Percentiles rank a stretch among this genome's conserved stretches.
These are phyloP conservation scores for Rubroboletus satanas DNA, from an alignment of 768 basidiomycete species.

Conservation along the genomic window DNA sequence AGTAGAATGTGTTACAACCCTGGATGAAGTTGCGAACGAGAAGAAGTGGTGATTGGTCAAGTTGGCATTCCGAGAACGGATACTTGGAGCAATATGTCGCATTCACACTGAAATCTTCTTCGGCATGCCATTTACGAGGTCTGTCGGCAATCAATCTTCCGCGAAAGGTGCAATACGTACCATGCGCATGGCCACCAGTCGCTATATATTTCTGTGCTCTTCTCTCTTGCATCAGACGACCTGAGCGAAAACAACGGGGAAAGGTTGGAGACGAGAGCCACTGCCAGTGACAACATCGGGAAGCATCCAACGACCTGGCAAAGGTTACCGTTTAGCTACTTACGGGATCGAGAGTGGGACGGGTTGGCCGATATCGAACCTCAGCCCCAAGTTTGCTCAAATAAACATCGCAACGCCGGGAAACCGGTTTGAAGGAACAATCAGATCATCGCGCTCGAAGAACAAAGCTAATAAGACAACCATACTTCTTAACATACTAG, in stretches of 20 bases:
- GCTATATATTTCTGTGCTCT: slow-evolving; percentile 25
- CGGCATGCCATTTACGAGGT: slow-evolving; percentile 12
- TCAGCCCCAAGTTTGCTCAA: not conserved
- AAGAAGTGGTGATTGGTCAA: slow-evolving; percentile 14
- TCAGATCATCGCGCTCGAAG: slow-evolving; percentile 15
- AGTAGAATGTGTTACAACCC: slow-evolving; percentile 18
- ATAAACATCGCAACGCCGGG: slow-evolving; percentile 6
- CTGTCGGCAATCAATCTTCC: slow-evolving; percentile 28
- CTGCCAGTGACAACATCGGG: slow-evolving; percentile 7
- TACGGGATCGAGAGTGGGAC: slow-evolving; percentile 9
- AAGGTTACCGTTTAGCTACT: slow-evolving; percentile 20
- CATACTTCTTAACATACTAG: slow-evolving; percentile 23
- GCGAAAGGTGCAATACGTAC: slow-evolving; percentile 16
- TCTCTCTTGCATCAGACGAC: slow-evolving; percentile 27
- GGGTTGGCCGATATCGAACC: slow-evolving; percentile 10
- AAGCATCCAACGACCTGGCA: slow-evolving; percentile 7
- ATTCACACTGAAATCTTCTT: slow-evolving; percentile 11
- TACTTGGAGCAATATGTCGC: slow-evolving; percentile 16
- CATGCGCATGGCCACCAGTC: slow-evolving; percentile 10
- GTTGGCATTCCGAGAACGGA: slow-evolving; percentile 21
- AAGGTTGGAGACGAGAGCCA: slow-evolving; percentile 15
- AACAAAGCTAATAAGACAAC: slow-evolving; percentile 16
- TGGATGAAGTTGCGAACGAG: slow-evolving; percentile 3
- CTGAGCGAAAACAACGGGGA: slow-evolving; percentile 25
- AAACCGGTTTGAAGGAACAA: slow-evolving; percentile 7